Evolutionary conservation across 441 rosid genomes (phyloP), one percentile per base, ranked within the genome.

Genomic region (Jatropha podagrica): DNA sequence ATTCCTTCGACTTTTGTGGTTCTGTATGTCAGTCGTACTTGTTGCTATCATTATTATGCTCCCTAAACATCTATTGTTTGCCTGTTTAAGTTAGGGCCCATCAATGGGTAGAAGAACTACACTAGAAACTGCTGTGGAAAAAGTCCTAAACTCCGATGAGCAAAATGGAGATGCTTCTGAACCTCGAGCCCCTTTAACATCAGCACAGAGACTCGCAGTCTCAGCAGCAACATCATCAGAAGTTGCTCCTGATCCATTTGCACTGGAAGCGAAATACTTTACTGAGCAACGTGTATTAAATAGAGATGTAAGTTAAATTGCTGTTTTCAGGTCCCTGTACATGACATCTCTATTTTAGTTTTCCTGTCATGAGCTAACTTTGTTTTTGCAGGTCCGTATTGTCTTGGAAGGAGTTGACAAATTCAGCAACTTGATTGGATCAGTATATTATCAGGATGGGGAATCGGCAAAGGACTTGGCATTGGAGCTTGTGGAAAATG

Each of bases 351-450:
- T 37, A 40, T 23, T 65, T 65, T 66, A 41, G 76, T 27, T 75
- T 65, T 49, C 41, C 76, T 48, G 49, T 23, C 55, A 23, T 80
- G 26, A 54, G 40, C 82, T 81, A 85, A 78, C 61, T 70, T 74
- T 80, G 83, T 71, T 78, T 82, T 69, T 79, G 56, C 75, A 96
- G 99, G 98, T 96, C 42, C 98, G 99, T 26, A 87, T 96, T 81
- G 98, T 96, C 73, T 86, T 96, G 74, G 99, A 96, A 89, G 98
- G 98, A 32, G 96, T 90, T 72, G 99, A 96, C 84, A 92, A 92
- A 75, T 90, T 89, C 84, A 91, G 88, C 85, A 96, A 92, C 82
- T 83, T 96, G 90, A 90, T 96, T 80, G 98, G 99, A 14, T 91
- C 99, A 7, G 89, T 96, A 26, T 88, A 89, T 85, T 96, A 96